Evolutionary conservation across 768 basidiomycete genomes (phyloP).

Genomic region (Brasilioporus rufonigricans): DNA sequence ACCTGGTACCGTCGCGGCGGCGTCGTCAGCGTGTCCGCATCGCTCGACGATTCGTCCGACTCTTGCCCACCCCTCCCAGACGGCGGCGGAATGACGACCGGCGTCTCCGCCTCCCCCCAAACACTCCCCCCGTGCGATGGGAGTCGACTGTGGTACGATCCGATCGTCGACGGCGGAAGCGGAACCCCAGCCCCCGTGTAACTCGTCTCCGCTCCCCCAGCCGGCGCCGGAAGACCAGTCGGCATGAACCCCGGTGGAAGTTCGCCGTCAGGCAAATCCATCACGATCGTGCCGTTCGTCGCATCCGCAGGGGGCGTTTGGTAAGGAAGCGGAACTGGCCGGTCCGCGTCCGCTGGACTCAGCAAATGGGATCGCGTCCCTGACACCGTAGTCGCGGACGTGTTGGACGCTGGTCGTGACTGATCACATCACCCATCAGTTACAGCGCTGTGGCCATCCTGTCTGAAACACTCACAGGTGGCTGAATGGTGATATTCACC

Average conservation of each 20-base stretch:
- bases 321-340: conserved; percentile 33
- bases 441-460: background rate
- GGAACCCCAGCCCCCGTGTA: conserved; percentile 31
- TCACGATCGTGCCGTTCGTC: conserved; percentile 17
- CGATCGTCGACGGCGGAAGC: conserved; percentile 30
- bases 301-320: conserved; percentile 3
- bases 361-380: conserved; percentile 30
- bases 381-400: conserved; percentile 27
- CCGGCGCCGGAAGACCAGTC: conserved; percentile 20
- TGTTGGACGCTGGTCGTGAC: conserved; percentile 40
- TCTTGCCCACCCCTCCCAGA: conserved; percentile 11
- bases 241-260: conserved; percentile 41
- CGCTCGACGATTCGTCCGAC: conserved; percentile 32
- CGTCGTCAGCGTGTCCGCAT: conserved; percentile 36
- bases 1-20: conserved; percentile 25
- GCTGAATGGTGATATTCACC: conserved; percentile 32
- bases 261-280: conserved; percentile 25
- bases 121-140: conserved; percentile 20
- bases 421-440: conserved; percentile 19
- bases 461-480: conserved; percentile 24
- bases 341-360: conserved; percentile 41
- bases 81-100: conserved; percentile 31
- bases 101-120: too few species aligned
- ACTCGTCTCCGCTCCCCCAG: conserved; percentile 12
- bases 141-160: conserved; percentile 25